Evolutionary conservation across 441 rosid genomes (phyloP), one percentile per base, ranked within the genome.

Genomic region (Pelargonium australe): DNA sequence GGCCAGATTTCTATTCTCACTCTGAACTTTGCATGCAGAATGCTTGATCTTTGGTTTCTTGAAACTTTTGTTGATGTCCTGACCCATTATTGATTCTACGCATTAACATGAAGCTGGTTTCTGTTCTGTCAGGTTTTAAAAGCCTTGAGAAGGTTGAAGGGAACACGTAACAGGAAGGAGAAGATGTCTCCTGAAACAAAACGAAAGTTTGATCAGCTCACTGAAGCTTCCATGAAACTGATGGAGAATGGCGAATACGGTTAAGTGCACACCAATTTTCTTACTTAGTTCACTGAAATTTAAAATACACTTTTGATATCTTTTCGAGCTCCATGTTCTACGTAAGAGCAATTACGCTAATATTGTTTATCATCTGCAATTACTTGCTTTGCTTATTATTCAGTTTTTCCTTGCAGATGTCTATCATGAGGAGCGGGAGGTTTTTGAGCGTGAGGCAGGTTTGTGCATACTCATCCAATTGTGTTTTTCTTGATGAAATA

Each of bases 401-500:
- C 28, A 20, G 34, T 61, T 73, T 47, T 57, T 5, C 60, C 71
- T 4, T 82, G 78, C 85, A 95, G 99, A 95, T 70, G 97, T 87
- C 60, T 95, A 95, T 78, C 84, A 95, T 58, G 96, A 95, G 75
- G 73, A 80, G 66, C 88, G 74, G 78, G 96, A 95, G 72, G 88
- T 87, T 77, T 92, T 95, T 73, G 69, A 72, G 75, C 87, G 95
- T 10, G 98, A 89, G 82, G 98, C 96, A 88, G 98, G 98, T 92
- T 75, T 61, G 93, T 74, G 13, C 75, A 60, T 37, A 70, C 7
- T 70, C 31, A 74, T 53, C 65, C 17, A 25, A 19, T 10, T 7
- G 1, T 19, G 8, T 72, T 55, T 68, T 17, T 53, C 19, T 68
- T 55, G 61, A 55, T 55, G 9, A 55, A 55, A 55, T 53, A 5